Base-by-base conservation (phyloP, 1,284 basidiomycete genomes). In the Pascua guehoae region DNA sequence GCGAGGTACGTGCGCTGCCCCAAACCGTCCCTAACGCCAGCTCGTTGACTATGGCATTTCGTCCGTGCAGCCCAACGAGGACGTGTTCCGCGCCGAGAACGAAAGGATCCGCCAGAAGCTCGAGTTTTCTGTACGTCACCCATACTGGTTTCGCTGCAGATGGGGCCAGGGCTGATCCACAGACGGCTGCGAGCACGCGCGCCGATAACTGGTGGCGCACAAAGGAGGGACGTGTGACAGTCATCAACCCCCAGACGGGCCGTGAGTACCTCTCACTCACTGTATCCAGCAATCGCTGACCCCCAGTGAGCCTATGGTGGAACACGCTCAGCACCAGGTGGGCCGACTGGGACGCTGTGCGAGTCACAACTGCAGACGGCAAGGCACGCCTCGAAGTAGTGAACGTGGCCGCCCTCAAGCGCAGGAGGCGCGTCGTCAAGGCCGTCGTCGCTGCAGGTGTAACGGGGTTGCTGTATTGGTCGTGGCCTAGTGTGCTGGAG, bases 11-110 rank as follows among this genome's bases (percentile, higher is more conserved):
- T 18, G 7, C 11, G 14, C 32, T 11, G 7, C 24, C 9, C 14
- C 15, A 37, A n/a, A 2, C 15, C 24, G 24, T 32, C 17, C 18
- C 46, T 47, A 10, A 47, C 49, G 43, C 24, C 32, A 57, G 52
- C 45, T 67, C 39, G 17, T 58, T 17, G 59, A 67, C 16, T 41
- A 60, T 32, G 53, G 43, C 36, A 40, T 67, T 12, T 41, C 58
- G n/a, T 61, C 60, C 0, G 40, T 66, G 5, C 62, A 64, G 43
- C 66, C 66, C 2, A 53, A 16, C 5, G 17, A 47, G 15, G 51
- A 45, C 8, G 51, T 56, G 12, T 67, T 60, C 47, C 38, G 50
- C 10, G 16, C 11, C 5, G 50, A 58, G 49, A 67, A 64, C 46
- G 17, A 38, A 10, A 17, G 41, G 9, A 16, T 61, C 14, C 54